phyloP scores from a whole-genome alignment of 2,329 filamentous ascomycete genomes.

The Cladosporium sp. region DNA sequence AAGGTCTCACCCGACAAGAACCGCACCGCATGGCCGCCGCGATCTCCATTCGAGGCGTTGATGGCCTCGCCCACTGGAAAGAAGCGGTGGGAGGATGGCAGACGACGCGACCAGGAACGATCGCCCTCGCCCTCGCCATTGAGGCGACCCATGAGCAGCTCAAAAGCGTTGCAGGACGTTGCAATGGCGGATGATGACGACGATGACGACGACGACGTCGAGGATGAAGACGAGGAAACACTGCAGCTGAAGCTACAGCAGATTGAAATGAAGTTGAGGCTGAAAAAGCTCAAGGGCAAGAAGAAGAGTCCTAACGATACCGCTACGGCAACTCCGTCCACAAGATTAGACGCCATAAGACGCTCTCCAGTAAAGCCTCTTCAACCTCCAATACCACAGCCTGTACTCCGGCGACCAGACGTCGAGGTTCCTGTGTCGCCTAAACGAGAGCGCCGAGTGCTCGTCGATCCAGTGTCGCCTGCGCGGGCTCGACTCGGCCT shows the following conservation, averaged over 20 bases:
- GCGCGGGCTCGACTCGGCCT: constrained; percentile 78
- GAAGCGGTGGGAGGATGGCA: constrained; percentile 65
- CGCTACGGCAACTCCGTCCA: not conserved
- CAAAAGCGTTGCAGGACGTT: constrained; percentile 25
- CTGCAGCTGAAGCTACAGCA: constrained; percentile 80
- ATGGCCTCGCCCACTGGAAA: constrained; percentile 73
- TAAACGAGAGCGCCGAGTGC: constrained; percentile 45
- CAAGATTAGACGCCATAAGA: not conserved
- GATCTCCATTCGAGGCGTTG: constrained; percentile 59
- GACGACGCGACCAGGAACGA: constrained; percentile 46
- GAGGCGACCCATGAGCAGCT: constrained; percentile 23
- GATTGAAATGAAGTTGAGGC: constrained; percentile 79
- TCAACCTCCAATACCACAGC: constrained; percentile 2
- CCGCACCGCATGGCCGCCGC: constrained; percentile 55
- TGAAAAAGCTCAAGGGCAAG: constrained; percentile 76
- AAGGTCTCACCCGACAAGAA: constrained; percentile 42
- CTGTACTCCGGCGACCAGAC: constrained; percentile 1
- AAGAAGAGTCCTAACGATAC: constrained; percentile 17
- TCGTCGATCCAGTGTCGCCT: constrained; percentile 64
- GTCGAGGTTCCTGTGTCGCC: constrained; percentile 77
- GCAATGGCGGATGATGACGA: constrained; percentile 22
- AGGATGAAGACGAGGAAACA: constrained; percentile 82
- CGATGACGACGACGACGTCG: constrained; percentile 39
- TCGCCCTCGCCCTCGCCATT: constrained; percentile 56
- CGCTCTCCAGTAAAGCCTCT: constrained; percentile 6